Conservation (phyloP, 116 monocot genomes). For the Iris pallida region DNA sequence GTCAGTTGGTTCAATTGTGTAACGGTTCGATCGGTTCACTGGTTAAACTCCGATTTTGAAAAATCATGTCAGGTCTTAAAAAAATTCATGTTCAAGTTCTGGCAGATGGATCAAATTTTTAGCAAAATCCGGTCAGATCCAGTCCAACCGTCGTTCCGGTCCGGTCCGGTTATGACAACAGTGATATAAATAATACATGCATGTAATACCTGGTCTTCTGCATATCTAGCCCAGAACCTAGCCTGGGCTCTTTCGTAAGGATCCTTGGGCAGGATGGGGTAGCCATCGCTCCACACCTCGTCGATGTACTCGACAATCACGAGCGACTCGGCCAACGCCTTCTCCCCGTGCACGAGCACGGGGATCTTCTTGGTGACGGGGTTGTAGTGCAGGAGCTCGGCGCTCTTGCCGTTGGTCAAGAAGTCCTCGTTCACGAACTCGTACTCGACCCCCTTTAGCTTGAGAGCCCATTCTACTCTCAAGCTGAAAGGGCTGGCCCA, state of each 20-base stretch:
- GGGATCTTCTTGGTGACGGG: constrained; percentile 42
- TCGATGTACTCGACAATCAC: constrained; percentile 44
- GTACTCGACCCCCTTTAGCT: constrained; percentile 35
- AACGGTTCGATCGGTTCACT: too few species aligned
- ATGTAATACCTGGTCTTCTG: constrained; percentile 17
- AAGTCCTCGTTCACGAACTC: constrained; percentile 26
- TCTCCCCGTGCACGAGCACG: constrained; percentile 33
- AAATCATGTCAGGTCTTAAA: background rate
- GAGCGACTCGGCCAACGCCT: constrained; percentile 27
- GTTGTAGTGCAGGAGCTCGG: constrained; percentile 30
- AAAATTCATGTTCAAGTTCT: background rate
- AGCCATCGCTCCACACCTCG: constrained; percentile 25
- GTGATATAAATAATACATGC: background rate
- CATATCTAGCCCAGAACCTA: constrained; percentile 34
- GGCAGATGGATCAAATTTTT: background rate
- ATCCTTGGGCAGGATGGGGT: constrained; percentile 29
- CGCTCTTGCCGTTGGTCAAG: constrained; percentile 22
- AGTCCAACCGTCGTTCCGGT: too few species aligned
- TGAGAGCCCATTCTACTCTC: constrained; percentile 27
- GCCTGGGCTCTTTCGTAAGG: constrained; percentile 27
- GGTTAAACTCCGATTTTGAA: too few species aligned
- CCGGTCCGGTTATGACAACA: too few species aligned
- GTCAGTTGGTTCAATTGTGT: too few species aligned
- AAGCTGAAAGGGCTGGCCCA: constrained; percentile 23
- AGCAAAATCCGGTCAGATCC: too few species aligned